Evolutionary conservation across 2,329 filamentous ascomycete genomes (phyloP).

Genomic region (Diaporthe humulicola): DNA sequence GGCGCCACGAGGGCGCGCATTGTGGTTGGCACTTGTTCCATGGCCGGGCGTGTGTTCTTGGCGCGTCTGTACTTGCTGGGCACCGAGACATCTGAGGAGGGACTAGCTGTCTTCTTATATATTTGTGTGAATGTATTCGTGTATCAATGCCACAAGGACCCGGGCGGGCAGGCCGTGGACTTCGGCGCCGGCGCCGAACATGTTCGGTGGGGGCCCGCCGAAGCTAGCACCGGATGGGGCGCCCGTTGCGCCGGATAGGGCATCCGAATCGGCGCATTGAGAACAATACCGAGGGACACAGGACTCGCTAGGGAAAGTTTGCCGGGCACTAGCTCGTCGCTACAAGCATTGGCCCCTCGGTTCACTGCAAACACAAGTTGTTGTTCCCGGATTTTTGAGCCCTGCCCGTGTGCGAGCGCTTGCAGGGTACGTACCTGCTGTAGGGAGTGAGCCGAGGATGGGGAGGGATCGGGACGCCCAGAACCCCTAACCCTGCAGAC

Average conservation of each 20-base stretch:
- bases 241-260: background rate
- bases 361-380: background rate
- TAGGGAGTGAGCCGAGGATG: too few species aligned
- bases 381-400: background rate
- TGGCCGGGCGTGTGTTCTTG: background rate
- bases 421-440: too few species aligned
- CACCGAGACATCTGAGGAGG: too few species aligned
- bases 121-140: background rate
- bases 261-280: background rate
- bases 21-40: slow-evolving; percentile 25
- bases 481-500: slow-evolving; percentile 23
- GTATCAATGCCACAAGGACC: background rate
- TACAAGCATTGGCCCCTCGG: background rate
- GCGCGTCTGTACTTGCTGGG: too few species aligned
- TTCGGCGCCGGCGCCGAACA: slow-evolving; percentile 33
- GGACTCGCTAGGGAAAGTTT: background rate
- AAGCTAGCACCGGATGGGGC: background rate
- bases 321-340: background rate
- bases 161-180: background rate
- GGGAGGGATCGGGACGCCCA: background rate
- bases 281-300: background rate
- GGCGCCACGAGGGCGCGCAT: slow-evolving; percentile 58
- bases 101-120: background rate
- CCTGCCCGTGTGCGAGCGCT: too few species aligned
- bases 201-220: slow-evolving; percentile 28